Evolutionary conservation across 768 basidiomycete genomes (phyloP).

Genomic region (Lactarius sp.): DNA sequence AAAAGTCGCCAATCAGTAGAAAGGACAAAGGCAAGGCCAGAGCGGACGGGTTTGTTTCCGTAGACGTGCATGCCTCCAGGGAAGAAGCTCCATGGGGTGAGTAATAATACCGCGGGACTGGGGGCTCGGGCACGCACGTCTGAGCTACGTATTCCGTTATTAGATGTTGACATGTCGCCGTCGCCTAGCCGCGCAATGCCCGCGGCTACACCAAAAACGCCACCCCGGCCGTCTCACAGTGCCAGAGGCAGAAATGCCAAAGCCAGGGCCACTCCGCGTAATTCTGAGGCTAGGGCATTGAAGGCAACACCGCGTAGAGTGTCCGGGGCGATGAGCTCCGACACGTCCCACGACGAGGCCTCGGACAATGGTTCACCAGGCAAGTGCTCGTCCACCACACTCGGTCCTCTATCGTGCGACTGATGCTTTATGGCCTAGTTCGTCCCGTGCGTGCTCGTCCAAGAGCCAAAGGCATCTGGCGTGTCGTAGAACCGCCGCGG

Average conservation of each 20-base stretch:
- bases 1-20: neutral
- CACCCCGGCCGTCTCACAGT: neutral
- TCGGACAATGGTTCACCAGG: neutral
- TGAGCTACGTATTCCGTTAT: neutral
- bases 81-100: neutral
- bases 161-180: neutral
- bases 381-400: neutral
- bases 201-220: neutral
- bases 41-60: neutral
- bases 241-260: neutral
- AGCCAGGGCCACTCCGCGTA: neutral
- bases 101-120: neutral
- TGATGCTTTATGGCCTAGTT: neutral
- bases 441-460: neutral
- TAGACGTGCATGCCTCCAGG: neutral
- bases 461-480: conserved; percentile 12
- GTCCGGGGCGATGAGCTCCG: neutral
- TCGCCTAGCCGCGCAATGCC: no score
- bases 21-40: neutral
- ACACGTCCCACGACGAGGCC: neutral
- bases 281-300: neutral
- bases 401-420: neutral
- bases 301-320: neutral
- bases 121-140: neutral
- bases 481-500: conserved; percentile 4